Evolutionary conservation across 2,329 filamentous ascomycete genomes (phyloP), one percentile per base, ranked within the genome.

Genomic region (Alternaria burnsii): DNA sequence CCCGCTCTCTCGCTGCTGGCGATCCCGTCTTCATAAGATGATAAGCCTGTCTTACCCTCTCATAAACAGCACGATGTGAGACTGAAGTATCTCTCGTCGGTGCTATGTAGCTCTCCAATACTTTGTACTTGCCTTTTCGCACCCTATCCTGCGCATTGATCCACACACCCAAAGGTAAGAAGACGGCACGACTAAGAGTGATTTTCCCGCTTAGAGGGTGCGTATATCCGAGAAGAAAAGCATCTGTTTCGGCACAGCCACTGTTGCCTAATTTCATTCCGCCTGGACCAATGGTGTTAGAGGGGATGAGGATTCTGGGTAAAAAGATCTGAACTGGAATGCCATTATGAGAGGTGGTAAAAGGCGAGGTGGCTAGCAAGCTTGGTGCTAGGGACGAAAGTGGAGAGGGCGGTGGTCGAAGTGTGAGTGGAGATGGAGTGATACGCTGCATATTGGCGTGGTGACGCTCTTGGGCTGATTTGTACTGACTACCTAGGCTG

Each of bases 281-380:
- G 30, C 41, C 40, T n/a, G 53, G 57, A 2, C 53, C 55, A 30
- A 68, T 51, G 16, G 38, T 52, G 22, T 67, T 66, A 3, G 59
- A 55, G 1, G 68, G 59, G 4, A 67, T 12, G 2, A 76, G 28
- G 40, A 76, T 59, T 8, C 53, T 56, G 1, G 70, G 74, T 40
- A 76, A 55, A 51, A 74, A 75, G 47, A 77, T 70, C 30, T 71
- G 68, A n/a, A 77, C 59, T 1, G 72, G 72, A n/a, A 69, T 60
- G 10, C 61, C 57, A 7, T 48, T 14, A 16, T 58, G 11, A n/a
- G 61, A 47, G 12, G 40, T 18, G 18, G 24, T 24, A 24, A 68
- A 69, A 24, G 64, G 66, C 1, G 60, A 67, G 9, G 63, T 68
- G n/a, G 57, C 55, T 30, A 67, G 55, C 7, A 69, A 28, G 11